These are phyloP conservation scores for Talaromyces sp. DNA, from an alignment of 2,329 filamentous ascomycete species.

Conservation along the genomic window DNA sequence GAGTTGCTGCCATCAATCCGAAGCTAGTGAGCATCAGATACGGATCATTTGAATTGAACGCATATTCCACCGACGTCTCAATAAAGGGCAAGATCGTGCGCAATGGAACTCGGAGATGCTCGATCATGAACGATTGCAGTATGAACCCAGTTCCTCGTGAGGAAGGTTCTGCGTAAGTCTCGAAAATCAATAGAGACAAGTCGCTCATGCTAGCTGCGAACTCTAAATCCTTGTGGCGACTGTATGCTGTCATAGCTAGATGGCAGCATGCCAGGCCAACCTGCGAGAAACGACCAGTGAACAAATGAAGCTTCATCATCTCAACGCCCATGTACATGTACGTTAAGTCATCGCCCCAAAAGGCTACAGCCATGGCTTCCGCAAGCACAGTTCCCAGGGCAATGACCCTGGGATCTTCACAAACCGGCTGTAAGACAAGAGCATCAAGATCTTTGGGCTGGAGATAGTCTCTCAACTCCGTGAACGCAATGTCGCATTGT, in stretches of 20 bases:
- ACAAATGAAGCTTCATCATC: slow-evolving; percentile 55
- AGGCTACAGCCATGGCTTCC: slow-evolving; percentile 56
- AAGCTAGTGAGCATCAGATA: slow-evolving; percentile 57
- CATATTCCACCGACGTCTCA: slow-evolving; percentile 54
- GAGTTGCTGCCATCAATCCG: slow-evolving; percentile 56
- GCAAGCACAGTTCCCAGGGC: slow-evolving; percentile 55
- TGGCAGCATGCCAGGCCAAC: slow-evolving; percentile 58
- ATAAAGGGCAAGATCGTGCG: slow-evolving; percentile 51
- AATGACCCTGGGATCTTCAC: slow-evolving; percentile 41
- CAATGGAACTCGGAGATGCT: slow-evolving; percentile 56
- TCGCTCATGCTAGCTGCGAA: slow-evolving; percentile 54
- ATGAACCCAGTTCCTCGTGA: slow-evolving; percentile 56
- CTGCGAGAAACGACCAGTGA: slow-evolving; percentile 55
- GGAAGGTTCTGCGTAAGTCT: slow-evolving; percentile 52
- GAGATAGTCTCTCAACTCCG: slow-evolving; percentile 58
- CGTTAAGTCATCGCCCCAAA: slow-evolving; percentile 58
- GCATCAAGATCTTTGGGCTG: slow-evolving; percentile 53
- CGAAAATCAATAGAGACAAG: slow-evolving; percentile 51
- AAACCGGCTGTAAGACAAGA: slow-evolving; percentile 38
- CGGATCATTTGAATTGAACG: slow-evolving; percentile 56
- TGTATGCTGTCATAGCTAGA: slow-evolving; percentile 54
- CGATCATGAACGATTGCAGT: slow-evolving; percentile 58
- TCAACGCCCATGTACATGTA: slow-evolving; percentile 60
- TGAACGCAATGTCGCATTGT: slow-evolving; percentile 73
- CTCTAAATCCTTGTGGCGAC: slow-evolving; percentile 56